Base-by-base conservation (phyloP, 805 yeast species). In the Wickerhamomyces hampshirensis region DNA sequence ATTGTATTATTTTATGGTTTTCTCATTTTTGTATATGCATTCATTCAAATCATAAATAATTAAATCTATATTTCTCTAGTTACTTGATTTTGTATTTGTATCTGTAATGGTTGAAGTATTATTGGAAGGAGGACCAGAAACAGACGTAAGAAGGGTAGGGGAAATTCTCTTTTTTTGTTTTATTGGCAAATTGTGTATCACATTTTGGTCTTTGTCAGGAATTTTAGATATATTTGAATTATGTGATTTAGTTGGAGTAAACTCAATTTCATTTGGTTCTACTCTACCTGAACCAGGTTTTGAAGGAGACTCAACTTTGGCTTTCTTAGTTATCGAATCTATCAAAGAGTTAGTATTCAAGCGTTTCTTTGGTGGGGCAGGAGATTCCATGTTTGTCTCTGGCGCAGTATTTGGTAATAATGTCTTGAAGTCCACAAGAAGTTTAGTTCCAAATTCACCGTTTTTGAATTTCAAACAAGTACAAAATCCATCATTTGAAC, bases 401-500 rank as follows among this genome's bases (percentile, higher is more conserved):
- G 38, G n/a, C 5, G 40, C 28, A 12, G 29, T 48, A 8, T 37
- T 44, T 13, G 51, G 47, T 21, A 43, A 16, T 16, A 47, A 29
- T 4, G 42, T 39, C 16, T 40, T 36, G 29, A 48, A 35, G 32
- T 60, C 59, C 21, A 51, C 59, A 3, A 50, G 46, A 23, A 65
- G 50, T n/a, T 47, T 57, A 21, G 57, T 65, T 1, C 96, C 96
- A 23, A 86, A 65, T 10, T 75, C 66, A 3, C 61, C 69, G 2
- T 61, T 58, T 5, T 71, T 71, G 32, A 87, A 73, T 6, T 65
- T 58, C 1, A 89, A 58, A 30, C 71, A 71, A 1, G 96, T 82
- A 46, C 96, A 83, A 56, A 88, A 91, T 14, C 98, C 98, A 58
- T 93, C 98, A 0, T 95, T 84, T 0, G 96, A 84, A 6, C 95